A percentile compares a stretch with the other conserved stretches of the same genome.
phyloP scores from a whole-genome alignment of 441 rosid species.

The Brassica balearica region DNA sequence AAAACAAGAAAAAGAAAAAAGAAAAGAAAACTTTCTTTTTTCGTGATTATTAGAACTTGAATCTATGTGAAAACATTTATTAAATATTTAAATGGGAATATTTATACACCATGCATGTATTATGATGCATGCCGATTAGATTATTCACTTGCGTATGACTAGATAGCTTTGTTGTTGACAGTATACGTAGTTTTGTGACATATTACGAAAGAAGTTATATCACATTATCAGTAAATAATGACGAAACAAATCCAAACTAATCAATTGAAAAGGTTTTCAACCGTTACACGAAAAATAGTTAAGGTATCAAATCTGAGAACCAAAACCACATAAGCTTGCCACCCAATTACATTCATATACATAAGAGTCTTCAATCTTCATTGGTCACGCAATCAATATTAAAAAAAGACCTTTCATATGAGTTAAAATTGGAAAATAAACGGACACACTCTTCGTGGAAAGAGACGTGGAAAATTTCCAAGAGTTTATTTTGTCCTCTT shows the following conservation, averaged over 20 bases:
- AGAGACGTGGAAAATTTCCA: slow-evolving; percentile 36
- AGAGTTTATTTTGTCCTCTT: slow-evolving; percentile 30
- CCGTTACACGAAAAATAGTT: not conserved
- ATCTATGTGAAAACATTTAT: slow-evolving; percentile 2
- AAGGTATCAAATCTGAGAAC: slow-evolving; percentile 5
- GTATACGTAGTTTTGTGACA: not conserved
- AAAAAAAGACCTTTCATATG: slow-evolving; percentile 8
- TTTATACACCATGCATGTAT: not conserved
- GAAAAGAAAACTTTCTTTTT: slow-evolving; percentile 2
- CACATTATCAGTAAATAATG: not conserved
- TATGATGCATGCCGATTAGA: slow-evolving; percentile 28
- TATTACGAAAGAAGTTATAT: not conserved
- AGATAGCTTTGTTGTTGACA: not conserved
- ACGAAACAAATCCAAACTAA: not conserved
- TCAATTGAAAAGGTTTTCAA: not conserved
- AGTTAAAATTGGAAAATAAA: slow-evolving; percentile 28
- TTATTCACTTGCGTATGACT: not conserved
- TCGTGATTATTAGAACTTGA: slow-evolving; percentile 13
- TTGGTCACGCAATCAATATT: slow-evolving; percentile 30
- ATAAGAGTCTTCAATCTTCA: slow-evolving; percentile 24
- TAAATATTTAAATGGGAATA: not conserved
- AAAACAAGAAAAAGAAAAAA: not conserved
- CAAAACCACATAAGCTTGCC: not conserved
- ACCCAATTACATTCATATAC: not conserved
- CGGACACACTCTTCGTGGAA: slow-evolving; percentile 38